Base-by-base conservation (phyloP, 2,329 filamentous ascomycete genomes). In the Botryotinia globosa region DNA sequence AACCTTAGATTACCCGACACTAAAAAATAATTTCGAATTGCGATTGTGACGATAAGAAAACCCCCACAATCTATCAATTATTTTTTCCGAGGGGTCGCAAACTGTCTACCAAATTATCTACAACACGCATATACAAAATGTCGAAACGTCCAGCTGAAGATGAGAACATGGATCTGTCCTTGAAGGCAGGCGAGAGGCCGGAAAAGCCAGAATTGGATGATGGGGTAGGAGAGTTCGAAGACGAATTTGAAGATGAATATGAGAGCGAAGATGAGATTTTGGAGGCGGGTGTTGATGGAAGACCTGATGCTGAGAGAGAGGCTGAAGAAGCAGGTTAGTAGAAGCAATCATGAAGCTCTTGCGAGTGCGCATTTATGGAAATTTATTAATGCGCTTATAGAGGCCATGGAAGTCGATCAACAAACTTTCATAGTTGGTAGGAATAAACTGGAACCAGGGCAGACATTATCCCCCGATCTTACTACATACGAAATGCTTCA, bases 401-500 rank as follows among this genome's bases (percentile, higher is more conserved):
- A 90, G 79, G 92, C 91, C 67, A 98, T 98, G 94, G 93, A 98
- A 61, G 89, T 98, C 69, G 95, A 98, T 83, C 92, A 95, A 80
- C 91, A 92, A 81, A 97, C 94, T 58, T 99, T 98, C 83, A 98
- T 99, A 79, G 94, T 97, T 77, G 96, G 96, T 76, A 90, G 96
- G 79, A 94, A 94, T 82, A 95, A 96, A 84, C 88, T 98, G 75
- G 93, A 94, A 76, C 91, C 94, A 20, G 95, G 94, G 78, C 94
- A 98, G 85, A 94, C 94, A 8, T 88, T 99, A 72, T 90, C 94
- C 5, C 95, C 96, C 22, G 96, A 99, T 83, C 87, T 93, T 73
- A 93, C 92, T n/a, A 95, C 95, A 9, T 99, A 99, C 85, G 92
- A 98, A 82, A 97, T 99, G 94, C 89, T 99, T 74, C 96, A 99